phyloP scores from a whole-genome alignment of 768 basidiomycete species.

The Leucocoprinus sp. region DNA sequence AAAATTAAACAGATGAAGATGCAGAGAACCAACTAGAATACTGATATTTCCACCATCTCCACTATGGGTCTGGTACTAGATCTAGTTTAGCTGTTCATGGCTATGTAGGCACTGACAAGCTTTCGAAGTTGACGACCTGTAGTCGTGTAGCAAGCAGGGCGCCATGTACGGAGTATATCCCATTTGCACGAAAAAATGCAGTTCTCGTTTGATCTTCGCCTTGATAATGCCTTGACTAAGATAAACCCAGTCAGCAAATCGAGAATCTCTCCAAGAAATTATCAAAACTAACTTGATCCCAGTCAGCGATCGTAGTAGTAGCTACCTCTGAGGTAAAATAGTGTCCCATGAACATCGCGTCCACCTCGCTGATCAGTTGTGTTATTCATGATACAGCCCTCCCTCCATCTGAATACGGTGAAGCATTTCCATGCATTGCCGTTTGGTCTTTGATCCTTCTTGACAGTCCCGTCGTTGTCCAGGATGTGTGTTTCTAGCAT shows the following conservation, averaged over 20 bases:
- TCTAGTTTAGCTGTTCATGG: too few species aligned
- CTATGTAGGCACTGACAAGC: too few species aligned
- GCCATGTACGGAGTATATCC: too few species aligned
- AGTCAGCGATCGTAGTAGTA: slow-evolving; percentile 26
- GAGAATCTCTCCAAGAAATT: not conserved
- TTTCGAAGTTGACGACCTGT: too few species aligned
- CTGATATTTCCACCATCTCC: too few species aligned
- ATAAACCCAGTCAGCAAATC: not conserved
- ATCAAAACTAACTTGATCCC: not conserved
- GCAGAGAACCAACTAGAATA: not conserved
- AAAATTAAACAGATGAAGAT: slow-evolving; percentile 14
- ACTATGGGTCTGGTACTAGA: too few species aligned
- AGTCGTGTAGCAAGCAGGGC: too few species aligned
- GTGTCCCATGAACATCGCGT: slow-evolving; percentile 37
- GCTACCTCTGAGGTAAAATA: slow-evolving; percentile 40
- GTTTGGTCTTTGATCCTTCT: slow-evolving; percentile 32
- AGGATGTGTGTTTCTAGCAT: slow-evolving; percentile 46
- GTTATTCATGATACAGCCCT: slow-evolving; percentile 17
- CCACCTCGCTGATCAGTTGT: slow-evolving; percentile 28
- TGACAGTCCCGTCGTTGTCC: slow-evolving; percentile 43
- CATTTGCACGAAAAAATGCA: not conserved
- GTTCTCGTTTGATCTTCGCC: not conserved
- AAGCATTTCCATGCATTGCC: slow-evolving; percentile 53
- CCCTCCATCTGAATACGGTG: slow-evolving; percentile 45
- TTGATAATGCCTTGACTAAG: not conserved